A percentile compares a stretch with the other conserved stretches of the same genome.
These are phyloP conservation scores for Pyricularia grisea DNA, from an alignment of 2,329 filamentous ascomycete genomes.

Conservation along the genomic window DNA sequence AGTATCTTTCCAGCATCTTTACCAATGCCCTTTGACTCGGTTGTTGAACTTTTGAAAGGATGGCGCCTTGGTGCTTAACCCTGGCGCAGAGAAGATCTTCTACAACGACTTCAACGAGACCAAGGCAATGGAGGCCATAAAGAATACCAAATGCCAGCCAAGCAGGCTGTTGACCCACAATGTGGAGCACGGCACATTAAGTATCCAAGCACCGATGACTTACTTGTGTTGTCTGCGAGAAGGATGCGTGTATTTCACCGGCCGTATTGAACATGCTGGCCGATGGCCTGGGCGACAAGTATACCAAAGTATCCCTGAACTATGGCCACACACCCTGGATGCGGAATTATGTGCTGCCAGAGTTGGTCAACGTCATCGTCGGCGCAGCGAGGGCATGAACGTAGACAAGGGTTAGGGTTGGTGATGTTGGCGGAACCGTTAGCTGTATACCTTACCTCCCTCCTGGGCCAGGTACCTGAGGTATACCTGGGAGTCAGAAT, in stretches of 20 bases:
- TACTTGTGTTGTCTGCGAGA: conserved; percentile 4
- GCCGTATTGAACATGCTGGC: not conserved
- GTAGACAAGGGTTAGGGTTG: not conserved
- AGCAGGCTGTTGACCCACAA: not conserved
- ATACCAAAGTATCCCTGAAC: not conserved
- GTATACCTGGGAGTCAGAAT: too few relatives aligned
- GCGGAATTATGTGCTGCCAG: not conserved
- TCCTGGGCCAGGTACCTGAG: too few relatives aligned
- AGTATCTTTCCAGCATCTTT: not conserved
- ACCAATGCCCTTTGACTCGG: not conserved
- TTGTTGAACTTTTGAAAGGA: not conserved
- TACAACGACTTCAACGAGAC: not conserved
- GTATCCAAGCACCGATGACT: not conserved
- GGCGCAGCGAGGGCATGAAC: not conserved
- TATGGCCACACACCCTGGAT: conserved; percentile 1
- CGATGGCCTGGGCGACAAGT: not conserved
- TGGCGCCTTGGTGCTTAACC: not conserved
- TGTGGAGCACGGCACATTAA: not conserved
- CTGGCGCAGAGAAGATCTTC: not conserved
- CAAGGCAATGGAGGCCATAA: not conserved
- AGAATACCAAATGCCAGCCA: not conserved
- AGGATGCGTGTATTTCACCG: not conserved
- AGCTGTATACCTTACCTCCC: too few relatives aligned
- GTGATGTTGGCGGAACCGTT: not conserved
- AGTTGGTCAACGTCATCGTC: not conserved